A percentile compares a stretch with the other conserved stretches of the same genome.
These are phyloP conservation scores for Boletus subcaerulescens DNA, from an alignment of 768 basidiomycete species.

Conservation along the genomic window DNA sequence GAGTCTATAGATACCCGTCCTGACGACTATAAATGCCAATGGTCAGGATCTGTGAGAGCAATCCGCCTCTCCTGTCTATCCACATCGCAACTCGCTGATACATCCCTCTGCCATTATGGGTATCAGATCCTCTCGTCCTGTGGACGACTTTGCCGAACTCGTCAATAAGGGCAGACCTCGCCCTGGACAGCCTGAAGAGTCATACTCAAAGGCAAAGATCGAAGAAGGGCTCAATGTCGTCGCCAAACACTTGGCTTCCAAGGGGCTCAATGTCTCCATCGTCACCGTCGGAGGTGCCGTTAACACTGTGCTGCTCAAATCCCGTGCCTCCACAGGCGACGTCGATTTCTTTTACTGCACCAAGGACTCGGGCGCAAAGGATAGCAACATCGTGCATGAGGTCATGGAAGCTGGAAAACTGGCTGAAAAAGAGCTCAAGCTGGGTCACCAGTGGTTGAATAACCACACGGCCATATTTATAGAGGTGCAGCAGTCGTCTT, in stretches of 20 bases:
- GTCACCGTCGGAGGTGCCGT: constrained; percentile 9
- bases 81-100: neutral
- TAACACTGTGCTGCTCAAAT: constrained; percentile 4
- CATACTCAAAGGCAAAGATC: constrained; percentile 3
- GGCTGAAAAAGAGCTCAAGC: neutral
- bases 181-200: neutral
- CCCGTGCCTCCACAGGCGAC: constrained; percentile 7
- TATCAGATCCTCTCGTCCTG: neutral
- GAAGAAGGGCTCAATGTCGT: constrained; percentile 3
- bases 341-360: constrained; percentile 12
- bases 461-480: constrained; percentile 8
- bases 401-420: neutral
- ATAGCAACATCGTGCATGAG: neutral
- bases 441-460: constrained; percentile 8
- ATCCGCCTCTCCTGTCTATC: neutral
- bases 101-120: constrained; percentile 1
- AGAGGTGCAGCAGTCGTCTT: neutral
- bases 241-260: constrained; percentile 1
- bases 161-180: neutral
- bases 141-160: neutral
- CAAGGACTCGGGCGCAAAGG: neutral
- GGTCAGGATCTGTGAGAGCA: neutral
- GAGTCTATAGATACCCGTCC: neutral
- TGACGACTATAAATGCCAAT: neutral
- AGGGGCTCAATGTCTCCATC: constrained; percentile 1